Percentiles rank a stretch among this genome's conserved stretches.
Conservation (phyloP, 257 asterid species). For the Fraxinus anomala region DNA sequence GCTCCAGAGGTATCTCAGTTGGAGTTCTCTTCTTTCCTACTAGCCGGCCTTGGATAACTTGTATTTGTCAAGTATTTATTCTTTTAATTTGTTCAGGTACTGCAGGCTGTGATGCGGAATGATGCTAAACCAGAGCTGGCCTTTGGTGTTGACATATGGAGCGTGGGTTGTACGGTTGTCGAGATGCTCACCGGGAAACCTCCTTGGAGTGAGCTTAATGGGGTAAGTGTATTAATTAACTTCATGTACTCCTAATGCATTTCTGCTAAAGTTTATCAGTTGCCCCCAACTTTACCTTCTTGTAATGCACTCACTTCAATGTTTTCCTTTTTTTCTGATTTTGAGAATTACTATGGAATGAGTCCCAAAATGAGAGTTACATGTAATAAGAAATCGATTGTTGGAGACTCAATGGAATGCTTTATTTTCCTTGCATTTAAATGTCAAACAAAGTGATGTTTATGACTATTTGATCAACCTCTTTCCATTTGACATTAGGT, state of each 20-base stretch:
- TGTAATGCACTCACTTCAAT: background rate
- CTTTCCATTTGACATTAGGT: conserved; percentile 41
- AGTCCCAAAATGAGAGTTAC: too few relatives aligned
- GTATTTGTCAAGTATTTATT: background rate
- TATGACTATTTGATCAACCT: conserved; percentile 6
- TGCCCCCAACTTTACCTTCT: background rate
- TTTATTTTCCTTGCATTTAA: too few relatives aligned
- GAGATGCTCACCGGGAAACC: conserved; percentile 92
- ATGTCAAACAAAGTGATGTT: background rate
- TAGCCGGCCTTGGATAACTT: conserved; percentile 12
- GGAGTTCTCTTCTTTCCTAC: conserved; percentile 15
- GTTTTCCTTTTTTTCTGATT: background rate
- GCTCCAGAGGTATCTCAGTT: conserved; percentile 77
- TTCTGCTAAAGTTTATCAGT: background rate
- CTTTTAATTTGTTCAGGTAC: conserved; percentile 45
- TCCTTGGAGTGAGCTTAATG: conserved; percentile 74
- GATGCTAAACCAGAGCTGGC: conserved; percentile 72
- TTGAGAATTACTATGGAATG: too few relatives aligned
- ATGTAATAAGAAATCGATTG: too few relatives aligned
- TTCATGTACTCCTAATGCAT: background rate
- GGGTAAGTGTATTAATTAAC: conserved; percentile 44
- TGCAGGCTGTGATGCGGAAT: conserved; percentile 77
- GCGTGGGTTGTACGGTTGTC: conserved; percentile 87
- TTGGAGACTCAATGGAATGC: too few relatives aligned
- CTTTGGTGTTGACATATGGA: conserved; percentile 83